phyloP scores from a whole-genome alignment of 139 green algal genomes.

The Trebouxia sp. region DNA sequence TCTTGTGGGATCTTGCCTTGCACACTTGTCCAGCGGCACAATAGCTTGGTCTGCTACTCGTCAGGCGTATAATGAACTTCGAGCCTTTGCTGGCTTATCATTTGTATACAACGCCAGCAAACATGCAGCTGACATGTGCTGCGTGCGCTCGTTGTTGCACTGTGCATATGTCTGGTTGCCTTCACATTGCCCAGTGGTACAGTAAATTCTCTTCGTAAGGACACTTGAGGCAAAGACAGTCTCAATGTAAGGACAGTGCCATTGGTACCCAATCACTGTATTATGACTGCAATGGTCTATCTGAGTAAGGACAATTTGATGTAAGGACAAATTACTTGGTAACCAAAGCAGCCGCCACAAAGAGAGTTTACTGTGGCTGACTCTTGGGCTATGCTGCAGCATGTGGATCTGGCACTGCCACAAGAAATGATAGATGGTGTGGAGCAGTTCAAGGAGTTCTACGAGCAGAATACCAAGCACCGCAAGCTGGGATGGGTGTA shows the following conservation, averaged over 20 bases:
- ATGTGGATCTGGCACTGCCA: conserved; percentile 86
- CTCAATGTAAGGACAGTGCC: too few species aligned
- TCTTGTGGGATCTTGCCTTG: background rate
- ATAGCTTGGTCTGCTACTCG: too few species aligned
- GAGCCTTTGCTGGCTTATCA: too few species aligned
- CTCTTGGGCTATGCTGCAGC: conserved; percentile 57
- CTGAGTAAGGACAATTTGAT: too few species aligned
- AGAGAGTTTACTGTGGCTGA: conserved; percentile 59
- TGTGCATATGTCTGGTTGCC: background rate
- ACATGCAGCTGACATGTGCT: background rate
- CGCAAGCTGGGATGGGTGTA: conserved; percentile 96
- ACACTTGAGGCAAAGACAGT: too few species aligned
- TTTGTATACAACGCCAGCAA: too few species aligned
- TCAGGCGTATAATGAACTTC: too few species aligned
- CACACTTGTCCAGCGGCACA: too few species aligned
- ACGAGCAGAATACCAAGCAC: conserved; percentile 76
- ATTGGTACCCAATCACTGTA: too few species aligned
- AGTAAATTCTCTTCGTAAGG: too few species aligned
- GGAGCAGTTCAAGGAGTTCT: conserved; percentile 87
- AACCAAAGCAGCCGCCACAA: background rate
- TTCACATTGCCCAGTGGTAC: background rate
- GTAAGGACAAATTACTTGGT: too few species aligned
- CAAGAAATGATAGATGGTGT: conserved; percentile 86
- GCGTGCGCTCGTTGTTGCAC: background rate
- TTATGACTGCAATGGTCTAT: too few species aligned